Evolutionary conservation across 108 stramenopile genomes (phyloP).

Genomic region (Chaetoceros tenuissimus): DNA sequence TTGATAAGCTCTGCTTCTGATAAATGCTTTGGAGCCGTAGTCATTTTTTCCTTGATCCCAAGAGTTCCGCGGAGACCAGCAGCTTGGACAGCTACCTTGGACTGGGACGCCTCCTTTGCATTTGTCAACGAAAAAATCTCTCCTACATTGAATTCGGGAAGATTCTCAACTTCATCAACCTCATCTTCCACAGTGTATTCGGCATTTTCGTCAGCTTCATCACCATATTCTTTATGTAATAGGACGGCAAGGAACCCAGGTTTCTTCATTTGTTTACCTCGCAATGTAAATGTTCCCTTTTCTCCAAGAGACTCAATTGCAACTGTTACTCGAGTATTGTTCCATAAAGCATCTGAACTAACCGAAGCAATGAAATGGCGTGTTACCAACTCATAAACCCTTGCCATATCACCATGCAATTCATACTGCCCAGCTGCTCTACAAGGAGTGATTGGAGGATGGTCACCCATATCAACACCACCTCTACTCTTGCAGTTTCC

Average conservation of each 20-base stretch:
- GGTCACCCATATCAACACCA: slow-evolving; percentile 85
- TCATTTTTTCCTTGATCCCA: slow-evolving; percentile 76
- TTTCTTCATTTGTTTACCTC: slow-evolving; percentile 56
- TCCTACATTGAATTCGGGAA: slow-evolving; percentile 71
- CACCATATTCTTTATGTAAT: slow-evolving; percentile 73
- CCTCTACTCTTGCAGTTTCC: slow-evolving; percentile 53
- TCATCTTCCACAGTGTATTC: slow-evolving; percentile 47
- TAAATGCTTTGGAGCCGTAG: slow-evolving; percentile 77
- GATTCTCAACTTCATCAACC: slow-evolving; percentile 56
- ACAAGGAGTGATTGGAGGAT: slow-evolving; percentile 82
- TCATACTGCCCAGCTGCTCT: slow-evolving; percentile 45
- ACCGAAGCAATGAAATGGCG: slow-evolving; percentile 88
- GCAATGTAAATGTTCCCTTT: slow-evolving; percentile 59
- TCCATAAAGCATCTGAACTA: slow-evolving; percentile 81
- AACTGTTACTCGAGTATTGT: slow-evolving; percentile 58
- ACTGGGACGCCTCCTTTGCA: slow-evolving; percentile 11
- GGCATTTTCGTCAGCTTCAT: slow-evolving; percentile 34
- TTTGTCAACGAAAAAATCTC: slow-evolving; percentile 46
- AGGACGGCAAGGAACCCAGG: slow-evolving; percentile 80
- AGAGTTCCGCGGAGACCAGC: slow-evolving; percentile 49
- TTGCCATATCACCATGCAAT: slow-evolving; percentile 67
- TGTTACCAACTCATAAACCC: slow-evolving; percentile 81
- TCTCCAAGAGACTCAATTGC: slow-evolving; percentile 58
- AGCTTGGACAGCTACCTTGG: slow-evolving; percentile 41
- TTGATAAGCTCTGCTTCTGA: slow-evolving; percentile 85